These are phyloP conservation scores for Mycena metata DNA, from an alignment of 768 basidiomycete species.

Conservation along the genomic window DNA sequence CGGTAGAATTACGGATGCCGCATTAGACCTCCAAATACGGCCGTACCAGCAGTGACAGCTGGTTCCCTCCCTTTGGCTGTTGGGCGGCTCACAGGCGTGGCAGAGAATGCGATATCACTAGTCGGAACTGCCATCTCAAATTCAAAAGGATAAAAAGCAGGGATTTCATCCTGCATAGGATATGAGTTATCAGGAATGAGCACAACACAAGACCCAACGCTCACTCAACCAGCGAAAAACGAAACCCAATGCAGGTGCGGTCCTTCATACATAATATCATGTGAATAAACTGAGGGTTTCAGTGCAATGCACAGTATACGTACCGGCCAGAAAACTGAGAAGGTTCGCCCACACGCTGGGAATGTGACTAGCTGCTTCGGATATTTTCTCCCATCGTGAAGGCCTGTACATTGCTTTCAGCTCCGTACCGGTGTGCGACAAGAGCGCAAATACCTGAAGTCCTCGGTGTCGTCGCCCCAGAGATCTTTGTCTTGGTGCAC, in stretches of 20 bases:
- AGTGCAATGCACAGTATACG: too few relatives aligned
- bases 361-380: neutral
- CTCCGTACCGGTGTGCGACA: too few relatives aligned
- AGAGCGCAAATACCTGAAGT: conserved; percentile 9
- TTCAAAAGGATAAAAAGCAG: too few relatives aligned
- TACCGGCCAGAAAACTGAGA: neutral
- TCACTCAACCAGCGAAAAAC: conserved; percentile 31
- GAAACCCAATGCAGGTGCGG: conserved; percentile 57
- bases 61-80: too few relatives aligned
- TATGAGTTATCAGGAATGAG: too few relatives aligned
- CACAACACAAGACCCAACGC: neutral
- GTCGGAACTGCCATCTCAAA: too few relatives aligned
- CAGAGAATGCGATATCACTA: too few relatives aligned
- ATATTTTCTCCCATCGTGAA: neutral
- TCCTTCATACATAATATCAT: conserved; percentile 57
- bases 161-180: too few relatives aligned
- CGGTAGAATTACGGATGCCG: too few relatives aligned
- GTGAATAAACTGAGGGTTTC: conserved; percentile 45
- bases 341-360: conserved; percentile 12
- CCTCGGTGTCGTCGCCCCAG: conserved; percentile 9
- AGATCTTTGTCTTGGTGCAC: conserved; percentile 6
- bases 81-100: too few relatives aligned
- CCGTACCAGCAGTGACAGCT: too few relatives aligned
- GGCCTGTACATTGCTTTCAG: neutral
- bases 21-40: too few relatives aligned